These are phyloP conservation scores for Cytospora mali DNA, from an alignment of 2,329 filamentous ascomycete species.

Conservation along the genomic window DNA sequence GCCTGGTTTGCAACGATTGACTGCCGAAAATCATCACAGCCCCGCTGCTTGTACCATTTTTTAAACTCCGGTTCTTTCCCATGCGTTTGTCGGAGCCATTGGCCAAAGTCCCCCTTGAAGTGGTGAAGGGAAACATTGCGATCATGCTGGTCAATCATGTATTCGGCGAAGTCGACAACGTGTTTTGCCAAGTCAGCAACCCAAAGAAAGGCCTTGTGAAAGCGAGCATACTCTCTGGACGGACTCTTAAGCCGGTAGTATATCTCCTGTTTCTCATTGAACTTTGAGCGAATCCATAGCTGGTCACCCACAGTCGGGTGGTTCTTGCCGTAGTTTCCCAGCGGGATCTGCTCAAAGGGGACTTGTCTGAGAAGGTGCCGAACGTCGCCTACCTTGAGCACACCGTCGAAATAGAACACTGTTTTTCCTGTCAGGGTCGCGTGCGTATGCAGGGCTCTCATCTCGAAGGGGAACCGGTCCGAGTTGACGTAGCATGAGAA, in stretches of 20 bases:
- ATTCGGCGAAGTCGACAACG: conserved; percentile 65
- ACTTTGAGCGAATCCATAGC: conserved; percentile 65
- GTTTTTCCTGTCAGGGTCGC: conserved; percentile 40
- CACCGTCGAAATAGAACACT: conserved; percentile 61
- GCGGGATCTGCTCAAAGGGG: conserved; percentile 59
- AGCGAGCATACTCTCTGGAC: conserved; percentile 61
- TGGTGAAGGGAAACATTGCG: conserved; percentile 51
- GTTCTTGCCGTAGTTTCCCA: conserved; percentile 65
- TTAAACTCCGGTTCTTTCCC: conserved; percentile 44
- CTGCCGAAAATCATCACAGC: conserved; percentile 62
- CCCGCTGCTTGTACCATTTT: conserved; percentile 56
- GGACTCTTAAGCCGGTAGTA: conserved; percentile 68
- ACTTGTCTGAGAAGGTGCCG: conserved; percentile 57
- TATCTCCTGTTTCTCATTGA: conserved; percentile 46
- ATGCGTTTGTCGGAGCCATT: conserved; percentile 58
- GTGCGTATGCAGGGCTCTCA: conserved; percentile 59
- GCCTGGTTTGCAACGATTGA: conserved; percentile 60
- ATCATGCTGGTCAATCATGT: conserved; percentile 34
- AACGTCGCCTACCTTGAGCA: conserved; percentile 49
- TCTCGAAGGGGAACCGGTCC: conserved; percentile 46
- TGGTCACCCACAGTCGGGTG: conserved; percentile 51
- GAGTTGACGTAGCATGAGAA: conserved; percentile 60
- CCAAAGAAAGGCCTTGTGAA: conserved; percentile 68
- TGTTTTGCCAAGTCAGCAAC: conserved; percentile 72
- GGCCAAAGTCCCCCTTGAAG: conserved; percentile 60